Base-by-base conservation (phyloP, 495 filamentous ascomycete species). In the Schizothecium vesticola region DNA sequence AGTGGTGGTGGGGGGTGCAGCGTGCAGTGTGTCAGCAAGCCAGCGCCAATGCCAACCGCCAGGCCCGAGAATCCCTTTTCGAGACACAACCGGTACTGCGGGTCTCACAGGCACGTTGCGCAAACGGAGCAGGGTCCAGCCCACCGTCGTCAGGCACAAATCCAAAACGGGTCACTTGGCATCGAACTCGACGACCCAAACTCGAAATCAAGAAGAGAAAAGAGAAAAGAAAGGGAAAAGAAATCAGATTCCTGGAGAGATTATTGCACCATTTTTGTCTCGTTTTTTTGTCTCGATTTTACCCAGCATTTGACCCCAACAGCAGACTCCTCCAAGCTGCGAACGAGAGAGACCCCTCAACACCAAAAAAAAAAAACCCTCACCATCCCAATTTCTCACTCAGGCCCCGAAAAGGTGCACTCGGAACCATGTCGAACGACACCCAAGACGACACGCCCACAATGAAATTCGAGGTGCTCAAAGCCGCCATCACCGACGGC, bases 401-500 rank as follows among this genome's bases (percentile, higher is more conserved):
- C 21, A 65, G 6, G 10, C 56, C 28, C 8, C 61, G 4, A 16
- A 33, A 64, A 55, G 31, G 22, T 13, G 19, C 43, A 51, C 36
- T 51, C 23, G 23, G 10, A 26, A 64, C 61, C 31, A 64, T 64
- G 61, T 43, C 61, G 31, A 26, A 64, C 43, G 23, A 64, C 26
- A 64, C 29, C 31, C 23, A 22, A n/a, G n/a, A 65, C 55, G 28
- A 59, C 28, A 57, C 69, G 33, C 63, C 61, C 60, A 65, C 66
- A 28, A 80, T 78, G 77, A 78, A 75, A 62, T 83, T 83, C 66
- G 76, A 80, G 63, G 63, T 83, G n/a, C 62, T 84, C 31, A 82
- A 73, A 61, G 71, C 67, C 11, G 75, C 77, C 55, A 59, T 70
- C 9, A 70, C 64, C 26, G 78, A 78, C 56, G 79, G 72, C 16